Evolutionary conservation across 169 alveolate genomes (phyloP), one percentile per base, ranked within the genome.

Genomic region (Cryptosporidium tyzzeri): DNA sequence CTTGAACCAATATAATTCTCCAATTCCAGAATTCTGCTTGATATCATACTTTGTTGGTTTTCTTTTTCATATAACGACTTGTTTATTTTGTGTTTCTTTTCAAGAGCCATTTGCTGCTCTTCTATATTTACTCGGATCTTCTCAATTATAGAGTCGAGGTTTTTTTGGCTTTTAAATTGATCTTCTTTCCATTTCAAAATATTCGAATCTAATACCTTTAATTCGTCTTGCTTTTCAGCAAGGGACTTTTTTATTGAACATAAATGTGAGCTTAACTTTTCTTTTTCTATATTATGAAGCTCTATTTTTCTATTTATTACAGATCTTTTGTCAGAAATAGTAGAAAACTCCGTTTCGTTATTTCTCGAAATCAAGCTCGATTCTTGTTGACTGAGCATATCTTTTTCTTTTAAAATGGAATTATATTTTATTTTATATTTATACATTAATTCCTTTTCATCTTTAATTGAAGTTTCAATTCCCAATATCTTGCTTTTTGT

Each of bases 51-150:
- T 6, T 14, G 12, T 3, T 67, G 29, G 62, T 67, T 80, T 18
- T 44, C 48, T 80, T 62, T 80, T 37, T 80, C 21, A 44, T 62
- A 67, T 1, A 80, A 44, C 0, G 59, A 21, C 59, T 80, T 80
- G 16, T 62, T 50, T 21, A 80, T 65, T 80, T 65, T 80, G 39
- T 80, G 89, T 29, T 80, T 80, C 35, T 65, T 65, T 45, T 80
- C 89, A 62, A 80, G 41, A 14, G 50, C 39, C 7, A 23, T n/a
- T 33, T 80, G n/a, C 0, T 41, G 61, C 39, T 80, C 68, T 41
- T 59, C 62, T 2, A 29, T 39, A 8, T 41, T 65, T 6, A 23
- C 16, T 45, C 65, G 29, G n/a, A 80, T 59, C 44, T 62, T 33
- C 9, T 23, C 35, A 8, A 41, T 31, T 18, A 61, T n/a, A 9